phyloP scores from a whole-genome alignment of 2,329 filamentous ascomycete genomes.

The Fusarium illudens region DNA sequence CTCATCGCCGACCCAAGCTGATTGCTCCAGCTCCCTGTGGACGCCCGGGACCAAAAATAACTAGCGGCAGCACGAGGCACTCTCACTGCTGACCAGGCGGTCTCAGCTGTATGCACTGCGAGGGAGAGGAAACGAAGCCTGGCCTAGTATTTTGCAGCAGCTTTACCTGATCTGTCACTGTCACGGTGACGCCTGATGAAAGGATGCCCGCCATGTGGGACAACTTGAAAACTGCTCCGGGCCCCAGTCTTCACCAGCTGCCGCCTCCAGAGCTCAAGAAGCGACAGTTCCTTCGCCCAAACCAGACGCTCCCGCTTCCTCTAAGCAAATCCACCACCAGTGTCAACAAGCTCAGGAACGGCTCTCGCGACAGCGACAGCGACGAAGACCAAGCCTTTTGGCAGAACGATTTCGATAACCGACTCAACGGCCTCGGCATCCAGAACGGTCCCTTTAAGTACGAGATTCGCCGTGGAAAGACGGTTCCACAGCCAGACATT shows the following conservation, averaged over 20 bases:
- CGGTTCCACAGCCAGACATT: constrained; percentile 41
- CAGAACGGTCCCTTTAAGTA: constrained; percentile 42
- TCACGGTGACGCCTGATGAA: constrained; percentile 18
- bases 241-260: constrained; percentile 32
- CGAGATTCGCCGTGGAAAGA: constrained; percentile 46
- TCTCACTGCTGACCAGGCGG: constrained; percentile 5
- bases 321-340: constrained; percentile 25
- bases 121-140: background rate
- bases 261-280: constrained; percentile 42
- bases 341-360: constrained; percentile 20
- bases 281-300: constrained; percentile 37
- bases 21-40: constrained; percentile 2
- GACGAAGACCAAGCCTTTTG: constrained; percentile 24
- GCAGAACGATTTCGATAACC: constrained; percentile 40
- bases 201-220: constrained; percentile 42
- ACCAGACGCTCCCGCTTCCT: constrained; percentile 25
- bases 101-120: constrained; percentile 1
- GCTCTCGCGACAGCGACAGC: constrained; percentile 22
- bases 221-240: constrained; percentile 37
- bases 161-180: constrained; percentile 17
- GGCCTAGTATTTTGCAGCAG: background rate
- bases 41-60: constrained; percentile 37
- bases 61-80: constrained; percentile 29
- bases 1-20: constrained; percentile 21
- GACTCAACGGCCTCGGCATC: constrained; percentile 44